Conservation (phyloP, 139 green algal genomes). For the Pedinophyceae sp. region DNA sequence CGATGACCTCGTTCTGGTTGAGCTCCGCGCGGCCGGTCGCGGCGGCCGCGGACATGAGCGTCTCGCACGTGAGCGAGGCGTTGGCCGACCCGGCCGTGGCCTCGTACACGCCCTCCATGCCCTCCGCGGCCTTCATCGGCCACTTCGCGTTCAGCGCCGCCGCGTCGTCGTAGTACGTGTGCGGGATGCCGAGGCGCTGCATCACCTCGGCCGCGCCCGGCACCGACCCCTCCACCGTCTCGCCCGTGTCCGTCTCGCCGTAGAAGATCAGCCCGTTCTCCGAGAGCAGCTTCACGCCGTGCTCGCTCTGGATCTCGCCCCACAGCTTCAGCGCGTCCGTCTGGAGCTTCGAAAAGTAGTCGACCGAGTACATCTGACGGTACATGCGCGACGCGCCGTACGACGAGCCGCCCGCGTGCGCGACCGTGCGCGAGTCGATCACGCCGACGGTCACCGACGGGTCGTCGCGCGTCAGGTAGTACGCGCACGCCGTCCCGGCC, state of each 20-base stretch:
- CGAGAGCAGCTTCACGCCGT: slow-evolving; percentile 6
- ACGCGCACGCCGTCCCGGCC: slow-evolving; percentile 3
- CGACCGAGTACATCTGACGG: slow-evolving; percentile 11
- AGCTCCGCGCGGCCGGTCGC: background rate
- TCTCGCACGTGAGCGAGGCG: background rate
- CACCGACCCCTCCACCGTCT: slow-evolving; percentile 13
- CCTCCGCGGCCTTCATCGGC: slow-evolving; percentile 4
- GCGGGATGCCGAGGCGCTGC: slow-evolving; percentile 4
- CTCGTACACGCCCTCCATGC: slow-evolving; percentile 11
- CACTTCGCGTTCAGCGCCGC: slow-evolving; percentile 4
- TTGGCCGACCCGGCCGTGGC: slow-evolving; percentile 8
- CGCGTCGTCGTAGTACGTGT: slow-evolving; percentile 4
- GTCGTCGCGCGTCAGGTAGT: background rate
- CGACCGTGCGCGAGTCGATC: background rate
- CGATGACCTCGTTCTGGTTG: background rate
- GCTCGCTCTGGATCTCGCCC: slow-evolving; percentile 7
- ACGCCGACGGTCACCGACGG: background rate
- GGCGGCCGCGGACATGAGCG: slow-evolving; percentile 1
- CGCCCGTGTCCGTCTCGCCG: slow-evolving; percentile 16
- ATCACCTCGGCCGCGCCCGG: slow-evolving; percentile 2
- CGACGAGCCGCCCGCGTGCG: background rate
- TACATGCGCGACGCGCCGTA: slow-evolving; percentile 15
- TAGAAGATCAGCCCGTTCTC: slow-evolving; percentile 15
- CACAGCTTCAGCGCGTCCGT: slow-evolving; percentile 10
- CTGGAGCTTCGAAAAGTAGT: slow-evolving; percentile 14